phyloP scores from a whole-genome alignment of 1,284 basidiomycete genomes.

The Ustilago hordei region DNA sequence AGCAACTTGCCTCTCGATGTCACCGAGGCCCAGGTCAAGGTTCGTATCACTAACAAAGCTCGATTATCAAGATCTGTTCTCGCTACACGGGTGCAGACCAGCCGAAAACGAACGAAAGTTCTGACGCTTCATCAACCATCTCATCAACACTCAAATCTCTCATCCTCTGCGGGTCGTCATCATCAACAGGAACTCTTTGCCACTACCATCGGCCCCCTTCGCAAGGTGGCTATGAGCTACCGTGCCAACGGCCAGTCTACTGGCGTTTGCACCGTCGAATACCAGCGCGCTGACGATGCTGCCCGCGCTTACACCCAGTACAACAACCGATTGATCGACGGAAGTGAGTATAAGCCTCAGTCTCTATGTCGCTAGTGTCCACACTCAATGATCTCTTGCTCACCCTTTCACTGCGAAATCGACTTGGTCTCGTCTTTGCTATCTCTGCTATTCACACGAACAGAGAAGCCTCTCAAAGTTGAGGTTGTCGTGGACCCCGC shows the following conservation, averaged over 20 bases:
- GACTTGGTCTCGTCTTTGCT: neutral
- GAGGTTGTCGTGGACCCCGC: conserved; percentile 94
- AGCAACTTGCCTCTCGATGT: conserved; percentile 95
- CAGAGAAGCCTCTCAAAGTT: conserved; percentile 93
- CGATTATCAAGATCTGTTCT: neutral
- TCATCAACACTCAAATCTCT: neutral
- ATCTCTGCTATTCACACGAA: neutral
- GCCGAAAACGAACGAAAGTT: neutral
- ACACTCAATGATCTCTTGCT: neutral
- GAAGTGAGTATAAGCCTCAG: conserved; percentile 76
- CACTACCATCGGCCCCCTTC: conserved; percentile 87
- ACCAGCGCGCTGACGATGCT: conserved; percentile 87
- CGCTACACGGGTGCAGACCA: neutral
- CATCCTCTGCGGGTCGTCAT: neutral
- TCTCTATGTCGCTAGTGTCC: neutral
- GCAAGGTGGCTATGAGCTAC: conserved; percentile 85
- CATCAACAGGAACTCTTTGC: conserved; percentile 83
- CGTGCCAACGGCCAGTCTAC: conserved; percentile 87
- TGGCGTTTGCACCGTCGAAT: conserved; percentile 87
- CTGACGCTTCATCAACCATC: conserved; percentile 1
- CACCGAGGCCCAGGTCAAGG: conserved; percentile 91
- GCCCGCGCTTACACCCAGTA: conserved; percentile 92
- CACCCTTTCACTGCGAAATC: conserved; percentile 44
- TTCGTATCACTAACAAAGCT: conserved; percentile 48
- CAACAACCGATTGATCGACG: conserved; percentile 99